Evolutionary conservation across 192 early-diverging fungal species (phyloP).

Genomic region (Coemansia sp.): DNA sequence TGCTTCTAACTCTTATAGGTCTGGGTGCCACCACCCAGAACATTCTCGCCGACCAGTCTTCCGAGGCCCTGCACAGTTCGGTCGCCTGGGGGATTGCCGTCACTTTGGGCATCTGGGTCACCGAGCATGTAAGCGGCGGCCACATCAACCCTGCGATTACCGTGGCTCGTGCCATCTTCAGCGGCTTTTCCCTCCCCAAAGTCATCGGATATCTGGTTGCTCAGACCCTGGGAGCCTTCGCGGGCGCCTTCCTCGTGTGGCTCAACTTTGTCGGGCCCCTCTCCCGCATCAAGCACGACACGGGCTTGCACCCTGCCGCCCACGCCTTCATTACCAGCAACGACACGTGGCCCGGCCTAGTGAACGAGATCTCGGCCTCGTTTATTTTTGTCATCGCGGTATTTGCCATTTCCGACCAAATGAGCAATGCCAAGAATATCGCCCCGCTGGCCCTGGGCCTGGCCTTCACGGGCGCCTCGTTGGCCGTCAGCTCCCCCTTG

Average conservation of each 20-base stretch:
- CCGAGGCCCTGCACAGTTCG: constrained; percentile 35
- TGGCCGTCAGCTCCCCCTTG: constrained; percentile 57
- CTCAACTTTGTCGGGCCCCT: constrained; percentile 30
- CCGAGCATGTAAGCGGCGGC: constrained; percentile 43
- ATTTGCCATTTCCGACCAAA: constrained; percentile 57
- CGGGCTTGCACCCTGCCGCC: constrained; percentile 24
- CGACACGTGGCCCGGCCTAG: constrained; percentile 18
- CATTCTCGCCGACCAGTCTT: constrained; percentile 10
- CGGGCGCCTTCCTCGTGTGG: constrained; percentile 47
- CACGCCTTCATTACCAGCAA: constrained; percentile 35
- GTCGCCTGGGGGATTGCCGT: constrained; percentile 37
- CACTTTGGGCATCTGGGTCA: constrained; percentile 31
- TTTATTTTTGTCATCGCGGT: constrained; percentile 59
- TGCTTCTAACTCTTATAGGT: constrained; percentile 25
- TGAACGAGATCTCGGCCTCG: constrained; percentile 59
- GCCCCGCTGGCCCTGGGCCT: constrained; percentile 58
- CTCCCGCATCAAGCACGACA: constrained; percentile 23
- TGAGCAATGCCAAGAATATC: constrained; percentile 46
- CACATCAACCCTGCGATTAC: constrained; percentile 55
- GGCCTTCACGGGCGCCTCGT: constrained; percentile 52
- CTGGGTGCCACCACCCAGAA: constrained; percentile 36
- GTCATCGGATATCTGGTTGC: constrained; percentile 43
- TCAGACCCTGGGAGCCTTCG: constrained; percentile 53
- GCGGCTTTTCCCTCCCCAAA: constrained; percentile 32
- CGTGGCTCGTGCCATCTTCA: constrained; percentile 38